These are phyloP conservation scores for Saccharomyces hybrid DNA, from an alignment of 1,139 yeast genomes.

Conservation along the genomic window DNA sequence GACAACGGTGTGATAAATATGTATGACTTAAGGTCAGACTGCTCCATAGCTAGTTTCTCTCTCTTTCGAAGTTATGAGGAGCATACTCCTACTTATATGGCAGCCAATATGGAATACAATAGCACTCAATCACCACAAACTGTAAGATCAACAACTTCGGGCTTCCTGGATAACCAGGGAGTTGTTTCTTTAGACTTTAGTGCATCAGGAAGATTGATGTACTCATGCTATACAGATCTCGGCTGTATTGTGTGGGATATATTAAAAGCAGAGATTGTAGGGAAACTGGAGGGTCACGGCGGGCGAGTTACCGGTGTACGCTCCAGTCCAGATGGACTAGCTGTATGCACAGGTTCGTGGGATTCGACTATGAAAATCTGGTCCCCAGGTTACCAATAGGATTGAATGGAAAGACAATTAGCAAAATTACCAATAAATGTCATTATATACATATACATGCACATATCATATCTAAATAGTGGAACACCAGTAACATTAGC, in stretches of 20 bases:
- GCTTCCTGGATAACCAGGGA: slow-evolving; percentile 48
- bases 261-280: slow-evolving; percentile 57
- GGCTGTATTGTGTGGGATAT: slow-evolving; percentile 78
- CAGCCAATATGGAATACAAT: slow-evolving; percentile 8
- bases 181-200: slow-evolving; percentile 69
- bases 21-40: slow-evolving; percentile 72
- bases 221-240: slow-evolving; percentile 68
- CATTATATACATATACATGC: background rate
- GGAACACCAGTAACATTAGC: background rate
- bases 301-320: slow-evolving; percentile 57
- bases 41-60: slow-evolving; percentile 52
- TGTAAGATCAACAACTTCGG: slow-evolving; percentile 19
- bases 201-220: slow-evolving; percentile 65
- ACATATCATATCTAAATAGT: background rate
- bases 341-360: slow-evolving; percentile 65
- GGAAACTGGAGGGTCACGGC: slow-evolving; percentile 51
- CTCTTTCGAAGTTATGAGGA: slow-evolving; percentile 21
- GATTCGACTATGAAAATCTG: slow-evolving; percentile 61
- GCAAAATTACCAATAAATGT: background rate
- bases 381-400: slow-evolving; percentile 37
- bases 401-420: slow-evolving; percentile 5
- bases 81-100: slow-evolving; percentile 17
- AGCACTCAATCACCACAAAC: slow-evolving; percentile 15
- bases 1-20: slow-evolving; percentile 73
- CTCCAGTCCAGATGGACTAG: slow-evolving; percentile 69